These are phyloP conservation scores for Lumnitzera racemosa DNA, from an alignment of 345 rosid genomes.

Conservation along the genomic window DNA sequence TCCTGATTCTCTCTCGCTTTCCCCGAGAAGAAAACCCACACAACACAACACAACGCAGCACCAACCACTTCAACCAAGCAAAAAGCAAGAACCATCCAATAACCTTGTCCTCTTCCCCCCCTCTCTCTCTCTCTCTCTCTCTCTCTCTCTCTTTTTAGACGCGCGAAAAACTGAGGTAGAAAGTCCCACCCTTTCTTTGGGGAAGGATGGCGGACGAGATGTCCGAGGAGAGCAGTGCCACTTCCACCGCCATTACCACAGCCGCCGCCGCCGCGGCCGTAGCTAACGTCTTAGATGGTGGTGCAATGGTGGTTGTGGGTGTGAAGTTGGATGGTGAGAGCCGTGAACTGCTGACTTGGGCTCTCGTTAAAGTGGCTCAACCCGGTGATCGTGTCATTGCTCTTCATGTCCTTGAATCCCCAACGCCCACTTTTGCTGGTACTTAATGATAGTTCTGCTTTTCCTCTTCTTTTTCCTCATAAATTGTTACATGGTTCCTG, in stretches of 20 bases:
- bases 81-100: too few species aligned
- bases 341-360: constrained; percentile 79
- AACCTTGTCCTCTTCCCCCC: too few species aligned
- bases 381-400: constrained; percentile 86
- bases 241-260: too few species aligned
- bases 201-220: too few species aligned
- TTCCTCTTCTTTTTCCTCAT: background rate
- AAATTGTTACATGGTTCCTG: background rate
- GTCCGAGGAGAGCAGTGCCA: too few species aligned
- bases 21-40: background rate
- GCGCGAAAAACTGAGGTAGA: too few species aligned
- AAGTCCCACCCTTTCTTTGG: too few species aligned
- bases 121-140: too few species aligned
- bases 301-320: constrained; percentile 59
- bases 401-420: constrained; percentile 68
- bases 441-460: background rate
- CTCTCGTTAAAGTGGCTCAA: constrained; percentile 65
- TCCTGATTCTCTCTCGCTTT: background rate
- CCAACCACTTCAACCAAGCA: background rate
- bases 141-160: too few species aligned
- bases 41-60: background rate
- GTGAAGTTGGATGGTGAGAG: constrained; percentile 68
- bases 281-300: background rate
- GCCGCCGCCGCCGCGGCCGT: too few species aligned
- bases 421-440: constrained; percentile 24